These are phyloP conservation scores for Sapria himalayana DNA, from an alignment of 345 rosid genomes.

Conservation along the genomic window DNA sequence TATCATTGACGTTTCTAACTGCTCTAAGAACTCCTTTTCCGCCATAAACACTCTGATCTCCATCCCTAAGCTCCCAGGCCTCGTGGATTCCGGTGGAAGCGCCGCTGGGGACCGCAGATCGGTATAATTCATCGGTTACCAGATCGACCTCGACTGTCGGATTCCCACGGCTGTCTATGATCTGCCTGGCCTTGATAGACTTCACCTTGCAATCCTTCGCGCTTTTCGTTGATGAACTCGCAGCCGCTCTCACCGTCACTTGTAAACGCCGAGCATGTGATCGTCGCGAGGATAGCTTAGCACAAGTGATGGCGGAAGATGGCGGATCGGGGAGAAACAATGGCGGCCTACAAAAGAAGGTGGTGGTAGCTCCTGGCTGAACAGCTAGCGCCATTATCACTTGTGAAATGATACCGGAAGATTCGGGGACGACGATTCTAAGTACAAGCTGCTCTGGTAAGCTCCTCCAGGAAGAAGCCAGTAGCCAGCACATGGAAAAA, in stretches of 20 bases:
- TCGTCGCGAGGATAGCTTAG: too few relatives aligned
- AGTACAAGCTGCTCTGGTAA: too few relatives aligned
- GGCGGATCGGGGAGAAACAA: slow-evolving; percentile 9
- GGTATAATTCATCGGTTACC: slow-evolving; percentile 51
- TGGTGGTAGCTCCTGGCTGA: too few relatives aligned
- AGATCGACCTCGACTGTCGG: slow-evolving; percentile 97
- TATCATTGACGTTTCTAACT: slow-evolving; percentile 46
- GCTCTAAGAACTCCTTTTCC: slow-evolving; percentile 86
- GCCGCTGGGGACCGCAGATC: slow-evolving; percentile 95
- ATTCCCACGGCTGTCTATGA: slow-evolving; percentile 93
- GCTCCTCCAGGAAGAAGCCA: too few relatives aligned
- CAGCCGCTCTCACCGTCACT: slow-evolving; percentile 22
- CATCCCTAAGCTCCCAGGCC: slow-evolving; percentile 88
- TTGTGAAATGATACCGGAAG: too few relatives aligned
- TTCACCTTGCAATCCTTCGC: slow-evolving; percentile 35
- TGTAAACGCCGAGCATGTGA: slow-evolving; percentile 49
- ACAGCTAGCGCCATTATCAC: too few relatives aligned
- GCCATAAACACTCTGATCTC: slow-evolving; percentile 60
- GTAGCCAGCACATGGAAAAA: too few relatives aligned
- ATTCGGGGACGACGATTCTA: too few relatives aligned
- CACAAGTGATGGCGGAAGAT: slow-evolving; percentile 11
- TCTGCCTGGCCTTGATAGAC: slow-evolving; percentile 82
- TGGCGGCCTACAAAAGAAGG: too few relatives aligned
- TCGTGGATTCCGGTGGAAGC: slow-evolving; percentile 98
- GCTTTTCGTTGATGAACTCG: slow-evolving; percentile 8